Evolutionary conservation across 2,329 filamentous ascomycete species (phyloP).

Genomic region (Pezicula neosporulosa): DNA sequence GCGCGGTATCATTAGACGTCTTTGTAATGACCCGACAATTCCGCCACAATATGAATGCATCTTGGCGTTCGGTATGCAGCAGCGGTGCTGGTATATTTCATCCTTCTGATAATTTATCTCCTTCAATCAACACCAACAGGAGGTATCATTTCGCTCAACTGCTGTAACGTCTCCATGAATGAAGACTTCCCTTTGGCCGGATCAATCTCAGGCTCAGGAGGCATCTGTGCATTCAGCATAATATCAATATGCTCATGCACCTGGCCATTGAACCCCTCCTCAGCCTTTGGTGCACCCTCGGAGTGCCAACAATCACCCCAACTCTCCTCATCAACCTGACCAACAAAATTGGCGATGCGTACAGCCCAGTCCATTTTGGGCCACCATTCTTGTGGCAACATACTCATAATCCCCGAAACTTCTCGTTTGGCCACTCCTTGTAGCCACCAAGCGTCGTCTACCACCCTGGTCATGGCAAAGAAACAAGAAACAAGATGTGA

Average conservation of each 20-base stretch:
- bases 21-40: no score
- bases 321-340: conserved; percentile 21
- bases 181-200: not conserved
- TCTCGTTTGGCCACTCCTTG: conserved; percentile 63
- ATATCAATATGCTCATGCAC: conserved; percentile 7
- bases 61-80: no score
- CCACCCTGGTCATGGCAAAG: conserved; percentile 25
- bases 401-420: conserved; percentile 48
- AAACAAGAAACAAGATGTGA: conserved; percentile 28
- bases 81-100: no score
- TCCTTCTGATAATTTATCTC: not conserved
- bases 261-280: conserved; percentile 3
- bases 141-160: not conserved
- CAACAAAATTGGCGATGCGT: conserved; percentile 23
- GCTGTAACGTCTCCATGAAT: not conserved
- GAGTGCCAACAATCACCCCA: conserved; percentile 19
- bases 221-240: not conserved
- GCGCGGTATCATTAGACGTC: no score
- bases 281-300: conserved; percentile 1
- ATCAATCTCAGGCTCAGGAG: not conserved
- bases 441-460: conserved; percentile 58
- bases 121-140: not conserved
- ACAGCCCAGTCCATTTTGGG: conserved; percentile 28
- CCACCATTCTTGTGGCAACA: conserved; percentile 26
- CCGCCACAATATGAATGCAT: no score